Base-by-base conservation (phyloP, 352 stramenopile species). In the Phytophthora pini region DNA sequence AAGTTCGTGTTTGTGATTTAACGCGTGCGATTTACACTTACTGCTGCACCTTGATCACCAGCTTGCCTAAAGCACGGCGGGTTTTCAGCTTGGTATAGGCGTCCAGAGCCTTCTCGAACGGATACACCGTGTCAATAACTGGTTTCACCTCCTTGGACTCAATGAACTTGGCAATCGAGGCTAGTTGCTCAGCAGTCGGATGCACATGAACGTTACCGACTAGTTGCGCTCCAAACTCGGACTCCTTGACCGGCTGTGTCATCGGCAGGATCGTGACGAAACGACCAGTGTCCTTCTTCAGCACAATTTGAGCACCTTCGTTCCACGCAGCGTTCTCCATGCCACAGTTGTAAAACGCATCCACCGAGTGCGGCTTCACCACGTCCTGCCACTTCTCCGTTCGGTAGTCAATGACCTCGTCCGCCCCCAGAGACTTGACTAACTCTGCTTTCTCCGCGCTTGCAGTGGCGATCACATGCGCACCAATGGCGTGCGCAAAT, bases 61-160 rank as follows among this genome's bases (percentile, higher is more conserved):
- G 27, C 15, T 90, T 90, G 58, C 84, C 84, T n/a, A 72, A 69
- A 0, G 79, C 76, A 17, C 79, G 80, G 40, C 72, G 61, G 4
- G 54, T 66, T 62, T 89, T 84, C 0, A 86, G 64, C 26, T 76
- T 70, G 13, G 56, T 45, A 24, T 87, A 73, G 45, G 66, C 85
- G 3, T 88, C 80, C 7, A 74, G 13, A 3, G 78, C 52, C 41
- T 79, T 74, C 17, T 86, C 70, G 29, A 93, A 88, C 46, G 66
- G 55, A 31, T 86, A 76, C 4, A 84, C 63, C 36, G 67, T 70
- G 52, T 82, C 72, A 3, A 88, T 36, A 9, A 58, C 38, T 17
- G 26, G 38, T 11, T 58, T 58, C 29, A 54, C 47, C 29, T 54
- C 47, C 5, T 54, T 41, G 29, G 47, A 9, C 29, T 56, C 48